Conservation (phyloP, 805 yeast genomes). For the Priceomyces melissophilus region DNA sequence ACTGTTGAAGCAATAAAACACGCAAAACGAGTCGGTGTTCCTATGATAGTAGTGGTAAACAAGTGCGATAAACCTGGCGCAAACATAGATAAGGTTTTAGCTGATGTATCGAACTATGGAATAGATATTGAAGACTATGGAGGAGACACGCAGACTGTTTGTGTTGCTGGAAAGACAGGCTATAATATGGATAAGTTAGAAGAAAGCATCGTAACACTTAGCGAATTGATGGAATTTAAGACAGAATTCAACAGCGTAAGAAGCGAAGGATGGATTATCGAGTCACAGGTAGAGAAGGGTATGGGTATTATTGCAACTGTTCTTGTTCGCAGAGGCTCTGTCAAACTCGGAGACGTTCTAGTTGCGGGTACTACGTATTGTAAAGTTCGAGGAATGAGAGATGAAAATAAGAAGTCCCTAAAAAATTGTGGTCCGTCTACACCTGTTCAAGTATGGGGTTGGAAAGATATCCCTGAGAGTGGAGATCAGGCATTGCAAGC, state of each 20-base stretch:
- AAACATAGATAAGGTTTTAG: slow-evolving; percentile 69
- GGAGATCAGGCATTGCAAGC: slow-evolving; percentile 85
- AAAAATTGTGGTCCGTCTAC: slow-evolving; percentile 77
- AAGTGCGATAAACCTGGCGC: slow-evolving; percentile 83
- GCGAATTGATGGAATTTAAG: slow-evolving; percentile 78
- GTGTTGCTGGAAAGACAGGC: slow-evolving; percentile 87
- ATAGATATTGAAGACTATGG: slow-evolving; percentile 90
- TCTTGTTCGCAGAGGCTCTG: slow-evolving; percentile 72
- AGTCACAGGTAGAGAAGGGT: slow-evolving; percentile 77
- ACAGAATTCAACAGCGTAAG: slow-evolving; percentile 51
- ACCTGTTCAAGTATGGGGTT: slow-evolving; percentile 89
- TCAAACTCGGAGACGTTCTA: slow-evolving; percentile 65
- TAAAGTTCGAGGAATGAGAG: slow-evolving; percentile 72
- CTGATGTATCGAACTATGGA: slow-evolving; percentile 72
- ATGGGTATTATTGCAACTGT: slow-evolving; percentile 85
- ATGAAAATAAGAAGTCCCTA: slow-evolving; percentile 64
- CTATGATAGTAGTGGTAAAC: slow-evolving; percentile 86
- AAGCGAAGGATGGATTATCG: slow-evolving; percentile 86
- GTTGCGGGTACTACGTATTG: slow-evolving; percentile 89
- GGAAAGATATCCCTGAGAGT: slow-evolving; percentile 90
- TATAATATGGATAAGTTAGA: slow-evolving; percentile 85
- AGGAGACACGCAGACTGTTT: slow-evolving; percentile 88
- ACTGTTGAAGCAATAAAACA: slow-evolving; percentile 94
- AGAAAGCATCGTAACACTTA: slow-evolving; percentile 79
- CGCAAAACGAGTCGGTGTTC: slow-evolving; percentile 76